Percentiles rank a stretch among this genome's conserved stretches.
Evolutionary conservation across 768 basidiomycete species (phyloP).

Genomic region (Boletus pseudo-olivaceus): DNA sequence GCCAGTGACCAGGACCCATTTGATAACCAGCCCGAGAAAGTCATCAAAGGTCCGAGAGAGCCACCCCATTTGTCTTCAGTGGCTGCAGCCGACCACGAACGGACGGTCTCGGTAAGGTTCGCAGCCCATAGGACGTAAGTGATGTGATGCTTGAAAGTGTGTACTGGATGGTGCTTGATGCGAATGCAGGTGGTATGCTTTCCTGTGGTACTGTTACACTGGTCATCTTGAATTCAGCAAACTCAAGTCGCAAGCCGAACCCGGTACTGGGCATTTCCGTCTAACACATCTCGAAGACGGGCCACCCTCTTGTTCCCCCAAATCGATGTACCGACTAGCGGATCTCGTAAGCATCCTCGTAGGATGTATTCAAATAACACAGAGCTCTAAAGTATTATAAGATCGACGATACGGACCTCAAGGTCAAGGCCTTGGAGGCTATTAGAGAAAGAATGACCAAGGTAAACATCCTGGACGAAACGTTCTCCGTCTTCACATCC

Average conservation of each 20-base stretch:
- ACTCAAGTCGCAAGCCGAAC: conserved; percentile 15
- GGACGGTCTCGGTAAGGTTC: conserved; percentile 6
- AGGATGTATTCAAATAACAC: not conserved
- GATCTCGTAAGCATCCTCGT: conserved; percentile 21
- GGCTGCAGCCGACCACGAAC: not conserved
- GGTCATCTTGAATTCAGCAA: conserved; percentile 15
- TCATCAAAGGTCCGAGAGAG: not conserved
- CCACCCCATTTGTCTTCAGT: not conserved
- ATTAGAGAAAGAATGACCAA: conserved; percentile 15
- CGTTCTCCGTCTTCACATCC: conserved; percentile 27
- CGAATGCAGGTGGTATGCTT: conserved; percentile 18
- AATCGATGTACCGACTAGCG: conserved; percentile 37
- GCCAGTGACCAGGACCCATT: not conserved
- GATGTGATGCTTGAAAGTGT: not conserved
- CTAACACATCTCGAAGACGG: not conserved
- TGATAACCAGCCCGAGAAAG: conserved; percentile 1
- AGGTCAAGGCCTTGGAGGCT: conserved; percentile 14
- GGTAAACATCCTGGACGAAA: conserved; percentile 23
- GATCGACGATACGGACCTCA: conserved; percentile 18
- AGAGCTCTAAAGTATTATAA: not conserved
- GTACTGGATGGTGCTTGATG: not conserved
- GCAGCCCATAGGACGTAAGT: conserved; percentile 19
- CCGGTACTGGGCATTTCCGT: not conserved
- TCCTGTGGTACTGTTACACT: conserved; percentile 28
- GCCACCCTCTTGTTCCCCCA: conserved; percentile 29